A percentile compares a stretch with the other conserved stretches of the same genome.
Evolutionary conservation across 1,284 basidiomycete genomes (phyloP).

Genomic region (Moesziomyces parantarcticus): DNA sequence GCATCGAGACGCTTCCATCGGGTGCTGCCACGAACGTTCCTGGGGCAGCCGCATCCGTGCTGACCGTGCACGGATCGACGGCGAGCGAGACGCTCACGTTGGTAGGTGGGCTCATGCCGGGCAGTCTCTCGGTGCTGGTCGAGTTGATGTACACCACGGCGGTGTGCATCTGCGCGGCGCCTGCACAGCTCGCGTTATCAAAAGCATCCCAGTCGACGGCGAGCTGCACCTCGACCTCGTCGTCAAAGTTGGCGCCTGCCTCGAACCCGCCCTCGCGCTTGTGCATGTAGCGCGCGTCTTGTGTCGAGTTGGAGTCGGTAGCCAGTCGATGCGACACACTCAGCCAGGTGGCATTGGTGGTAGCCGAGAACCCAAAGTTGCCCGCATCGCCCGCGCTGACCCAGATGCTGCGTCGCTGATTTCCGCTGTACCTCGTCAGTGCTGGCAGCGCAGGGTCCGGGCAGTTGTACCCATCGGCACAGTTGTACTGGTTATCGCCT

Average conservation of each 20-base stretch:
- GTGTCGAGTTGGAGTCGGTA: not conserved
- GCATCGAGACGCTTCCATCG: slow-evolving; percentile 24
- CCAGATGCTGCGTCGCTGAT: slow-evolving; percentile 24
- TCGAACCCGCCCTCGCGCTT: slow-evolving; percentile 15
- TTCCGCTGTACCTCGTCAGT: slow-evolving; percentile 19
- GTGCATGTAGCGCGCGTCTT: slow-evolving; percentile 3
- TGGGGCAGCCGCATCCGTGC: slow-evolving; percentile 69
- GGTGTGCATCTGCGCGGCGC: slow-evolving; percentile 4
- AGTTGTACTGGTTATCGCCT: slow-evolving; percentile 40
- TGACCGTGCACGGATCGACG: slow-evolving; percentile 72
- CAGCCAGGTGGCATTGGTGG: slow-evolving; percentile 20
- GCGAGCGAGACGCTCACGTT: slow-evolving; percentile 28
- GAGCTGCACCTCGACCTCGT: slow-evolving; percentile 20
- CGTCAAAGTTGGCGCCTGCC: slow-evolving; percentile 26
- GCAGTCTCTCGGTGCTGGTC: slow-evolving; percentile 9
- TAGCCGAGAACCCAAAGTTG: slow-evolving; percentile 17
- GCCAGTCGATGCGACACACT: slow-evolving; percentile 14
- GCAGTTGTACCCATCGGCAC: slow-evolving; percentile 35
- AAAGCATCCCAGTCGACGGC: slow-evolving; percentile 21
- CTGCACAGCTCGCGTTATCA: slow-evolving; percentile 3
- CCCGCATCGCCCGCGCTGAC: slow-evolving; percentile 22
- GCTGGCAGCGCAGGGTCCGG: slow-evolving; percentile 14
- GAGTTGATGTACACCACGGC: slow-evolving; percentile 32
- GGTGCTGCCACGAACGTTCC: slow-evolving; percentile 68
- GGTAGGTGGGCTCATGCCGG: slow-evolving; percentile 20